Evolutionary conservation across 352 stramenopile species (phyloP).

Genomic region (Globisporangium nagaii): DNA sequence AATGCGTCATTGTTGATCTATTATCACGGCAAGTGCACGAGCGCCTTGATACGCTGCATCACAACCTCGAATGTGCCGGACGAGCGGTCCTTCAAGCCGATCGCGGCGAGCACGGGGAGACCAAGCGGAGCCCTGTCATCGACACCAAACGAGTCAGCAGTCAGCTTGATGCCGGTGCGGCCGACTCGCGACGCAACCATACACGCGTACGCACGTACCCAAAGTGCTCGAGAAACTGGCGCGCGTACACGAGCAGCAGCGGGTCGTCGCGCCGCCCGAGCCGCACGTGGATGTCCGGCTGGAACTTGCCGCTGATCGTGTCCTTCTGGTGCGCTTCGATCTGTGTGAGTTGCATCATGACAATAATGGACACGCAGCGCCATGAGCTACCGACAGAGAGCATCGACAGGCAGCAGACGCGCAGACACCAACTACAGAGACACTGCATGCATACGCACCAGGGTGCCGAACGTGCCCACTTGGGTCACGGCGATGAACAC

Average conservation of each 20-base stretch:
- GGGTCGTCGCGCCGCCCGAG: conserved; percentile 75
- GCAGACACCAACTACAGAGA: not conserved
- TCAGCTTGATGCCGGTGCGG: no score
- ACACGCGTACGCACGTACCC: conserved; percentile 31
- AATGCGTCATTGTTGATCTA: no score
- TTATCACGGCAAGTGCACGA: conserved; percentile 13
- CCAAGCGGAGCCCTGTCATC: conserved; percentile 44
- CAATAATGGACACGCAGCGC: not conserved
- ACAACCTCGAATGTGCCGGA: conserved; percentile 67
- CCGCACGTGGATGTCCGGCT: conserved; percentile 71
- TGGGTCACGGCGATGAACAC: conserved; percentile 81
- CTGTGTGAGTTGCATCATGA: conserved; percentile 14
- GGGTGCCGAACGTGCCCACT: conserved; percentile 72
- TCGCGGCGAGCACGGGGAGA: conserved; percentile 60
- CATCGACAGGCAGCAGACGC: not conserved
- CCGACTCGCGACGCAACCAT: no score
- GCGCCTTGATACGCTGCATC: conserved; percentile 55
- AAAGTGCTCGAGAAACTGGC: conserved; percentile 82
- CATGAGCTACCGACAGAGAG: not conserved
- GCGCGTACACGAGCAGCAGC: conserved; percentile 76
- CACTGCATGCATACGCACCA: conserved; percentile 25
- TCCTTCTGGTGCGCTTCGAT: conserved; percentile 72
- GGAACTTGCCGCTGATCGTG: conserved; percentile 71
- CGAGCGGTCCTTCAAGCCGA: conserved; percentile 75
- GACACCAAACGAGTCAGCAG: not conserved